A percentile compares a stretch with the other conserved stretches of the same genome.
These are phyloP conservation scores for Aspergillus phoenicis DNA, from an alignment of 2,329 filamentous ascomycete genomes.

Conservation along the genomic window DNA sequence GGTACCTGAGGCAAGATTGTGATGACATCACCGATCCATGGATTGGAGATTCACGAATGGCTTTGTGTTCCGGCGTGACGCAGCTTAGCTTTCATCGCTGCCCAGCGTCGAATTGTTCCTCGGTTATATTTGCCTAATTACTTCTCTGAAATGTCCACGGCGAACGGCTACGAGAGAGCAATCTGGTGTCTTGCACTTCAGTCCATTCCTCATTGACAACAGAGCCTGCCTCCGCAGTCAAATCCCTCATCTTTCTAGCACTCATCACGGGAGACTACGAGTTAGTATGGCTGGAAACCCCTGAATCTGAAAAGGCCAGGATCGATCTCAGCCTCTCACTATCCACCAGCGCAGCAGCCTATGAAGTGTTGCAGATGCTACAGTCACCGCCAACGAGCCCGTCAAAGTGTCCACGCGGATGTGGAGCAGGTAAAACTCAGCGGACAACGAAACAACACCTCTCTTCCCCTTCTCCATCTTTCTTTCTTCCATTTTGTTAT, in stretches of 20 bases:
- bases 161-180: too few species aligned
- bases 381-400: constrained; percentile 1
- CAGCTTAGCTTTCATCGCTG: too few species aligned
- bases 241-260: too few species aligned
- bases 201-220: too few species aligned
- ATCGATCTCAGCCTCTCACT: background rate
- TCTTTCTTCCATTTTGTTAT: background rate
- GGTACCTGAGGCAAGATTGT: background rate
- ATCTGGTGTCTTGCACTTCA: too few species aligned
- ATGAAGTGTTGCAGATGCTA: background rate
- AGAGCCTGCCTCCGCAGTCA: too few species aligned
- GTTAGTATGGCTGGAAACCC: too few species aligned
- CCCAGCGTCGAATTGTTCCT: too few species aligned
- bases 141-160: too few species aligned
- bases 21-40: background rate
- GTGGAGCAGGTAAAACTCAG: constrained; percentile 3
- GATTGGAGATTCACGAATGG: background rate
- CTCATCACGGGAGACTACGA: background rate
- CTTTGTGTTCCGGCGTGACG: background rate
- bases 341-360: background rate
- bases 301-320: background rate
- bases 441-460: background rate
- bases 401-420: constrained; percentile 1
- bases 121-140: too few species aligned
- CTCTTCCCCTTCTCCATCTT: background rate